Evolutionary conservation across 116 monocot genomes (phyloP).

Genomic region (Papilionanthe hybrid): DNA sequence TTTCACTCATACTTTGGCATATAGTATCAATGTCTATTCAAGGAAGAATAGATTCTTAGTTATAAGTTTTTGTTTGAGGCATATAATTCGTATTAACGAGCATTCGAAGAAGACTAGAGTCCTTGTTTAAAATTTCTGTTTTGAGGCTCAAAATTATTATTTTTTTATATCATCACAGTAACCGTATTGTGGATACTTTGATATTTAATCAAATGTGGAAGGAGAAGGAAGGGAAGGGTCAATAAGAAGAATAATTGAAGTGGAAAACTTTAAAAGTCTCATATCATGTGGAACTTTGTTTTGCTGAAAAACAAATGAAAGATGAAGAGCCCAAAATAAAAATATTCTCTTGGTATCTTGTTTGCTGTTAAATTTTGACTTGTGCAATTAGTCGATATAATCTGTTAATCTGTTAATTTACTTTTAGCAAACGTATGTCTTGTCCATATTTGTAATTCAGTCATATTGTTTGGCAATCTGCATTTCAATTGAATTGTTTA

Average conservation of each 20-base stretch:
- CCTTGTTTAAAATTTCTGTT: background rate
- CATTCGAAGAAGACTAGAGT: too few species aligned
- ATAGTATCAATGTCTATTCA: background rate
- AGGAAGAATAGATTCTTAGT: background rate
- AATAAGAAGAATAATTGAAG: background rate
- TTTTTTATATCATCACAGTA: background rate
- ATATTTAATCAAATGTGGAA: background rate
- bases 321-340: too few species aligned
- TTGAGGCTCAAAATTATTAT: background rate
- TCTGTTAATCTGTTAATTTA: background rate
- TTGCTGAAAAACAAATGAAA: too few species aligned
- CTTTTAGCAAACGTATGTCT: background rate
- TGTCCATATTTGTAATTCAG: background rate
- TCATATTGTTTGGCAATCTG: background rate
- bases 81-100: too few species aligned
- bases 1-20: background rate
- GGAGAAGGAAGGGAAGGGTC: background rate
- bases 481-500: background rate
- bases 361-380: background rate
- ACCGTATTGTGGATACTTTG: too few species aligned
- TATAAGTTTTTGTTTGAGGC: too few species aligned
- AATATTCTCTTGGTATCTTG: too few species aligned
- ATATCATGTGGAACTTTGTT: too few species aligned
- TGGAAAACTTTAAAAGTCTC: too few species aligned
- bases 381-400: background rate